Conservation (phyloP, 1,139 yeast genomes). For the Saccharomyces hybrid region DNA sequence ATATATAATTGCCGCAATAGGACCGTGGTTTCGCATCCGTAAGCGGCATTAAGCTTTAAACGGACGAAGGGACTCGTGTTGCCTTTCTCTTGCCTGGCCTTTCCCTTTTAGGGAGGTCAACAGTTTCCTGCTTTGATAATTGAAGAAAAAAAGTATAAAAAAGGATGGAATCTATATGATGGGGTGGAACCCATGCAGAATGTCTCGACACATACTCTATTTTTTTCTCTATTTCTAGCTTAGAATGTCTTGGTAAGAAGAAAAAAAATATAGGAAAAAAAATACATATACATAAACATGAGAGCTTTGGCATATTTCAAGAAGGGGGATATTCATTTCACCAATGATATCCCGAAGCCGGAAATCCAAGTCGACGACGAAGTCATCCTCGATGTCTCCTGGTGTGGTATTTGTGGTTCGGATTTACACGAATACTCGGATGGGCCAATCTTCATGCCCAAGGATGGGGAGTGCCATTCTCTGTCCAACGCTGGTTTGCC, state of each 20-base stretch:
- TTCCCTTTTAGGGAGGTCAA: neutral
- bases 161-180: neutral
- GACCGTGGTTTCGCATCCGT: neutral
- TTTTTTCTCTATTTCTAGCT: neutral
- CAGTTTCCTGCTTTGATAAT: neutral
- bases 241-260: neutral
- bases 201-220: neutral
- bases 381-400: slow-evolving; percentile 39
- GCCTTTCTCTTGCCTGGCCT: neutral
- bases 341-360: slow-evolving; percentile 35
- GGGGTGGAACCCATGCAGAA: neutral
- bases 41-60: neutral
- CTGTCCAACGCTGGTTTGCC: slow-evolving; percentile 33
- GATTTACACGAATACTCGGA: slow-evolving; percentile 42
- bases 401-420: slow-evolving; percentile 48
- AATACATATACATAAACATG: slow-evolving; percentile 27
- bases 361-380: slow-evolving; percentile 34
- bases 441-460: slow-evolving; percentile 42
- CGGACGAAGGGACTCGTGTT: neutral
- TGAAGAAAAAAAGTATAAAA: too few species aligned
- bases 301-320: slow-evolving; percentile 42
- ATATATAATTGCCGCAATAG: too few species aligned
- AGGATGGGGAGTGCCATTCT: slow-evolving; percentile 29
- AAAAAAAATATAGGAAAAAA: neutral
- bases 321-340: slow-evolving; percentile 36